Conservation (phyloP, 129 eudicot genomes). For the Silybum marianum region DNA sequence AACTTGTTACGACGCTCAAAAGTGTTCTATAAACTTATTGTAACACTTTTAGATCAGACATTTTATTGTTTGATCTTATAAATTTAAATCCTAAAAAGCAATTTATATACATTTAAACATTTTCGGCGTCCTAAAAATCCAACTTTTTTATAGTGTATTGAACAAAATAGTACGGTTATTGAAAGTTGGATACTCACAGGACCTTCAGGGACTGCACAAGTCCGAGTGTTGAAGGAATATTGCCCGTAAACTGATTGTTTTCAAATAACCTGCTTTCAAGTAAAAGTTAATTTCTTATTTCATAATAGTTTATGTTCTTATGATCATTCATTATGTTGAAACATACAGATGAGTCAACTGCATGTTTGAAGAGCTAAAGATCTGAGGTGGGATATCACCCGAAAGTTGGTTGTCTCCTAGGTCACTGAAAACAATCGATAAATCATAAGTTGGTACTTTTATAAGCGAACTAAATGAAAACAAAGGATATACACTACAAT, state of each 20-base stretch:
- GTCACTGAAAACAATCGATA: constrained; percentile 47
- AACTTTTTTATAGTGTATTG: no score
- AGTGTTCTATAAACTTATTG: no score
- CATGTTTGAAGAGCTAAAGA: constrained; percentile 49
- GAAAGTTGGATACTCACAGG: constrained; percentile 37
- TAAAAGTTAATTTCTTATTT: neutral
- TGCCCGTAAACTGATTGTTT: constrained; percentile 45
- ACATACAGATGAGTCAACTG: constrained; percentile 63
- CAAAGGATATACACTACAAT: neutral
- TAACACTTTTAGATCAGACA: no score
- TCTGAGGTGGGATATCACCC: constrained; percentile 51
- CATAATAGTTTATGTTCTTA: neutral
- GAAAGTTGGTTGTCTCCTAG: constrained; percentile 66
- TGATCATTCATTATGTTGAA: neutral
- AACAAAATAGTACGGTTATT: no score
- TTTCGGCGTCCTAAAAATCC: neutral
- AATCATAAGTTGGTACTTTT: neutral
- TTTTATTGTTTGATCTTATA: no score
- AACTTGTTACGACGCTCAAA: no score
- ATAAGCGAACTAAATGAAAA: neutral
- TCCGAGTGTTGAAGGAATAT: constrained; percentile 44
- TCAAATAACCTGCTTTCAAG: constrained; percentile 41
- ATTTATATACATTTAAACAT: no score
- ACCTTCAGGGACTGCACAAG: constrained; percentile 41
- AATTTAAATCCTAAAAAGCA: no score